phyloP scores from a whole-genome alignment of 306 rosid species.

The Betula pendula region DNA sequence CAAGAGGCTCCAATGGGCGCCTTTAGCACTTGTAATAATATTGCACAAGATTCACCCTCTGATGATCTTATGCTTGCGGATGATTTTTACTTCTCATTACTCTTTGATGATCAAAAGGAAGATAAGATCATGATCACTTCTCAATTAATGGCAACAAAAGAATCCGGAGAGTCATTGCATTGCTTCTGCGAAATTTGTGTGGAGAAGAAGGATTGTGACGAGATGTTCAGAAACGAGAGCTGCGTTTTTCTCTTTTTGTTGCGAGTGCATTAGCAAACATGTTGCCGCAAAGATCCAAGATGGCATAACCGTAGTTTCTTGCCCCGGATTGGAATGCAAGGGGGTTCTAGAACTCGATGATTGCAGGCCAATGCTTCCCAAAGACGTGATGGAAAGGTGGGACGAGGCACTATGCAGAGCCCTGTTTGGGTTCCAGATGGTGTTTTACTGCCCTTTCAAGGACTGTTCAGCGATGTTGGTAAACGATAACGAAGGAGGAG shows the following conservation, averaged over 20 bases:
- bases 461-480: constrained; percentile 59
- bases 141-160: background rate
- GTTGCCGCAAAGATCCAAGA: constrained; percentile 52
- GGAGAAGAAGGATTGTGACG: constrained; percentile 18
- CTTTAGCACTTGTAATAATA: too few relatives aligned
- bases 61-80: constrained; percentile 21
- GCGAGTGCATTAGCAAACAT: constrained; percentile 48
- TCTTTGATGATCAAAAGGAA: constrained; percentile 22
- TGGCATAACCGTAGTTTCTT: constrained; percentile 34
- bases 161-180: constrained; percentile 14
- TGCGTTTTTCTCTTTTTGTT: constrained; percentile 55
- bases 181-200: constrained; percentile 50
- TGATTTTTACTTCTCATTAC: constrained; percentile 37
- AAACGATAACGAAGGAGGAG: constrained; percentile 20
- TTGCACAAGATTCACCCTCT: too few relatives aligned
- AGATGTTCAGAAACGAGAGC: constrained; percentile 38
- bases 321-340: constrained; percentile 55
- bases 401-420: constrained; percentile 44
- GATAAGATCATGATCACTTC: constrained; percentile 10
- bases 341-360: constrained; percentile 40
- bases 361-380: constrained; percentile 48
- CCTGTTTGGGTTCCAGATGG: constrained; percentile 30
- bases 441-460: constrained; percentile 55
- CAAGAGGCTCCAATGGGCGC: too few relatives aligned
- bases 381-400: constrained; percentile 46